Base-by-base conservation (phyloP, 2,329 filamentous ascomycete genomes). In the Graphilbum fragrans region DNA sequence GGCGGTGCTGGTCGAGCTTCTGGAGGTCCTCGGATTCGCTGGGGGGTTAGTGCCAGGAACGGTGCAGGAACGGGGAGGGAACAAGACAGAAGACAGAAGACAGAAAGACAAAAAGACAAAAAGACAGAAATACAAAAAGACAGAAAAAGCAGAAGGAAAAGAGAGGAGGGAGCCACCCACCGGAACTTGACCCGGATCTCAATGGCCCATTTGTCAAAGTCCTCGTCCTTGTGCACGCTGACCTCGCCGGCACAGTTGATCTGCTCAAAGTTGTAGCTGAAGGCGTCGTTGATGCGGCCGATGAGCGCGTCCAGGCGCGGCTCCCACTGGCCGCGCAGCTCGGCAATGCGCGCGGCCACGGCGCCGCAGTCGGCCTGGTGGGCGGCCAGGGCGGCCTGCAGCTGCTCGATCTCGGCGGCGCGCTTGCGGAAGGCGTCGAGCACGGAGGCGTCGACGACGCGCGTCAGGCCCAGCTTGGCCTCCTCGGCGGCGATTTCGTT, bases 161-260 rank as follows among this genome's bases (percentile, higher is more conserved):
- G 32, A 29, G 11, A 29, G 29, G 9, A 23, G 31, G n/a, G n/a
- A n/a, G n/a, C 1, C 36, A 60, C 73, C 45, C 70, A 85, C 80
- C 90, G 81, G 66, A 98, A 98, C 56, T 88, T 93, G 58, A 98
- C 92, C 59, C 82, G 81, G 56, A 98, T 93, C 57, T 94, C 81
- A 46, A 98, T 81, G 1, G 86, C 80, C 92, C 92, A 98, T 46
- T 83, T 77, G 43, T 93, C 86, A 62, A 96, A 98, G 56, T 96
- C 86, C 19, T 86, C 82, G 50, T 87, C 84, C 59, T 96, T 96
- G 66, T 88, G 74, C 4, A 98, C 70, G 45, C 72, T 72, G 4
- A 98, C 87, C 60, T 96, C 85, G 29, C 92, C 92, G 5, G 88
- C 88, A 58, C 92, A 96, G 49, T 81, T 86, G 55, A 98, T 96